phyloP scores from a whole-genome alignment of 2,329 filamentous ascomycete species.

The Orbilia blumenaviensis region DNA sequence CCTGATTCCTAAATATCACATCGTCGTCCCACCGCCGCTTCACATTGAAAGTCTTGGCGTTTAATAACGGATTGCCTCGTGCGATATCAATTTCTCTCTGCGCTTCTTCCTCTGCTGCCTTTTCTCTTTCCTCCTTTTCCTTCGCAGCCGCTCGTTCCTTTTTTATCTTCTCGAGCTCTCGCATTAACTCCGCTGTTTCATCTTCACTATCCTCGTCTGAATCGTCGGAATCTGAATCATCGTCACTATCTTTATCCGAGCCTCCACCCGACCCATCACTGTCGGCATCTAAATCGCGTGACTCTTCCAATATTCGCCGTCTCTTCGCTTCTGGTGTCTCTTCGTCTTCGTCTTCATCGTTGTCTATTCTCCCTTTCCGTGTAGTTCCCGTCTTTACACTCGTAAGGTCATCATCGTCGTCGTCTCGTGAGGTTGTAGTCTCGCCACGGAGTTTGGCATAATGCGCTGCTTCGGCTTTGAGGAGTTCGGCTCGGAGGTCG shows the following conservation, averaged over 20 bases:
- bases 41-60: conserved; percentile 79
- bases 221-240: conserved; percentile 65
- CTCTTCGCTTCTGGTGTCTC: conserved; percentile 83
- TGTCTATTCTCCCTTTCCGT: conserved; percentile 62
- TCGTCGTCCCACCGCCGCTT: conserved; percentile 97
- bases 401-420: conserved; percentile 64
- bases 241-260: conserved; percentile 56
- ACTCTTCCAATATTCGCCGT: conserved; percentile 85
- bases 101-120: conserved; percentile 81
- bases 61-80: conserved; percentile 88
- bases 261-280: conserved; percentile 68
- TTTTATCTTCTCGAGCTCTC: conserved; percentile 93
- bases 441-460: conserved; percentile 77
- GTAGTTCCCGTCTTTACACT: conserved; percentile 50
- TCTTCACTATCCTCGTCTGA: conserved; percentile 75
- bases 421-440: conserved; percentile 58
- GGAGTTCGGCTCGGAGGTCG: conserved; percentile 87
- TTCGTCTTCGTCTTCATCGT: conserved; percentile 62
- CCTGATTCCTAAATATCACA: conserved; percentile 99
- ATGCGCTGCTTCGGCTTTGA: conserved; percentile 86
- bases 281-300: conserved; percentile 85
- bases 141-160: conserved; percentile 82
- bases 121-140: conserved; percentile 82
- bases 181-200: conserved; percentile 85
- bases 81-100: conserved; percentile 88